Conservation (phyloP, 2,329 filamentous ascomycete genomes). For the Stylonectria norvegica region DNA sequence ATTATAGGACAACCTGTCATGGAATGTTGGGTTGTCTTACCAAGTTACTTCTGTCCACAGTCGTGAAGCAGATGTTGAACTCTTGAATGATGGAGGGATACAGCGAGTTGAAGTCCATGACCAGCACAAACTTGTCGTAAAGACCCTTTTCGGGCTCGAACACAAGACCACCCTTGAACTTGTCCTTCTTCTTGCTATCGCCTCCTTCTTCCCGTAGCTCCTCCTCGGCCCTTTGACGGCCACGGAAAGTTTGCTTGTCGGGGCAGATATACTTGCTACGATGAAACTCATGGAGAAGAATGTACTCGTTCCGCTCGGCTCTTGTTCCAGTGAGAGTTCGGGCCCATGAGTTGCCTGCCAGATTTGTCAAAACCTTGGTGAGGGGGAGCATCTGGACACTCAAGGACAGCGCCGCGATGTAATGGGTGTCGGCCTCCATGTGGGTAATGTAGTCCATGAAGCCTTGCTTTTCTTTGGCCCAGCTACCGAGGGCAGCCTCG, state of each 20-base stretch:
- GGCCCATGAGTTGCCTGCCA: conserved; percentile 98
- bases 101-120: conserved; percentile 99
- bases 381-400: conserved; percentile 88
- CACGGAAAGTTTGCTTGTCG: conserved; percentile 83
- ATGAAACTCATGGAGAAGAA: conserved; percentile 94
- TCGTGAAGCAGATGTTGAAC: conserved; percentile 99
- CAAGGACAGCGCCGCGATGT: conserved; percentile 85
- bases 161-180: conserved; percentile 96
- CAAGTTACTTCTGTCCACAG: conserved; percentile 72
- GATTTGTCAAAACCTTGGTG: conserved; percentile 91
- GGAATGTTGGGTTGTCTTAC: conserved; percentile 47
- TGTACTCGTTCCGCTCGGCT: conserved; percentile 98
- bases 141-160: conserved; percentile 97
- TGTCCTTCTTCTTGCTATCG: conserved; percentile 95
- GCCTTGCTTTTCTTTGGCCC: conserved; percentile 73
- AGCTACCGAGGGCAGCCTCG: conserved; percentile 80
- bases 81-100: conserved; percentile 99
- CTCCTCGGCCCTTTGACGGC: conserved; percentile 69
- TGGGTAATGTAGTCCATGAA: conserved; percentile 92
- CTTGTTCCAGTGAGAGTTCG: conserved; percentile 92
- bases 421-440: conserved; percentile 93
- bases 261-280: conserved; percentile 97
- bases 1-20: neutral
- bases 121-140: conserved; percentile 96
- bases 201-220: conserved; percentile 65